A percentile compares a stretch with the other conserved stretches of the same genome.
Evolutionary conservation across 441 rosid genomes (phyloP).

Genomic region (Populus tomentosa): DNA sequence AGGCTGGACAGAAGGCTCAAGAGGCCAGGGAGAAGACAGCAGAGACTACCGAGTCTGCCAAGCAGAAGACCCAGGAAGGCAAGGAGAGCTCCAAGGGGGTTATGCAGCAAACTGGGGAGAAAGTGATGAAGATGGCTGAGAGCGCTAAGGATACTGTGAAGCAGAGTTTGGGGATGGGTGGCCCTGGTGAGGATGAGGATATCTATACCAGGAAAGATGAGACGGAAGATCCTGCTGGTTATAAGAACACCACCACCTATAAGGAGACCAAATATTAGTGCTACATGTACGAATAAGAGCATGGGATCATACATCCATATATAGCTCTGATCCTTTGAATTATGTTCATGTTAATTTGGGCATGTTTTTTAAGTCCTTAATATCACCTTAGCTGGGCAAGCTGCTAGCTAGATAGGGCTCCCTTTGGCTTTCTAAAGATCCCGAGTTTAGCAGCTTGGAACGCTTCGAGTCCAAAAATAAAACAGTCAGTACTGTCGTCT

Average conservation of each 20-base stretch:
- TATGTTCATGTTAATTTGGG: neutral
- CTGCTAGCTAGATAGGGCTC: neutral
- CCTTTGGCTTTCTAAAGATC: neutral
- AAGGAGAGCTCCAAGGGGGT: constrained; percentile 37
- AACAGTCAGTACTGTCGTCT: neutral
- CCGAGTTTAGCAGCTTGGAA: neutral
- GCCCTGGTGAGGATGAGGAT: constrained; percentile 21
- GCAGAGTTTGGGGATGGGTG: constrained; percentile 49
- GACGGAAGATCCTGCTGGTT: neutral
- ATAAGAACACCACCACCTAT: neutral
- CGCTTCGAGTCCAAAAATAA: neutral
- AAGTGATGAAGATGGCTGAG: constrained; percentile 49
- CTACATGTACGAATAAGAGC: neutral
- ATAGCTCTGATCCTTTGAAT: neutral
- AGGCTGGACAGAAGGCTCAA: constrained; percentile 24
- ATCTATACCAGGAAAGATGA: neutral
- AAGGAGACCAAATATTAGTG: neutral
- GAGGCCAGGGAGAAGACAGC: constrained; percentile 23
- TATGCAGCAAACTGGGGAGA: constrained; percentile 53
- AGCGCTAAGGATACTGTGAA: constrained; percentile 59
- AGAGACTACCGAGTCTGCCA: constrained; percentile 17
- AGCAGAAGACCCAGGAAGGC: constrained; percentile 32
- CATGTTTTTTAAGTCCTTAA: neutral
- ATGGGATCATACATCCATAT: neutral
- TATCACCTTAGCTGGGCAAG: neutral